phyloP scores from a whole-genome alignment of 2,329 filamentous ascomycete species.

The Penicillium sp. region DNA sequence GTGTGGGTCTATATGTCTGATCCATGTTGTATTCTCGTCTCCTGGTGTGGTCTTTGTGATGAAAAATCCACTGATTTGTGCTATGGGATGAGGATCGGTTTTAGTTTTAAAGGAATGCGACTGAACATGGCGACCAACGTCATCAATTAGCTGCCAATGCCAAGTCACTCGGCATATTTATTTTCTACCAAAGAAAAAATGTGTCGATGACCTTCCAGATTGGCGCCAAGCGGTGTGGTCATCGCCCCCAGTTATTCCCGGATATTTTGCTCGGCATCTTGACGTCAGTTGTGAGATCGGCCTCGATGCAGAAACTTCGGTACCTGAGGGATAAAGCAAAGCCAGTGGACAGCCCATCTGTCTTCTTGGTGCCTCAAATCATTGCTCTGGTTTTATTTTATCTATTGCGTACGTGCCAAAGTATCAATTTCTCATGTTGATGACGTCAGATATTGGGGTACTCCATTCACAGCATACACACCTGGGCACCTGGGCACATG shows the following conservation, averaged over 20 bases:
- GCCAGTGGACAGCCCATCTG: too few species aligned
- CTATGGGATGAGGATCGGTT: background rate
- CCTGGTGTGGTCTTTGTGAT: background rate
- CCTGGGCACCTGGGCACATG: too few species aligned
- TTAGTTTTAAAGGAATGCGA: background rate
- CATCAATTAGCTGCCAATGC: background rate
- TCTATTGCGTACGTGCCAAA: too few species aligned
- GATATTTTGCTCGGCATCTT: background rate
- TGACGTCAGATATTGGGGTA: too few species aligned
- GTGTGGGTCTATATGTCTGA: conserved; percentile 15
- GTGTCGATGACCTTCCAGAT: background rate
- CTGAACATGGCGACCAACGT: background rate
- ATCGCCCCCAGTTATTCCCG: background rate
- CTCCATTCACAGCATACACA: too few species aligned
- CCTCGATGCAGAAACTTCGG: background rate
- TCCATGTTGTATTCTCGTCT: conserved; percentile 14
- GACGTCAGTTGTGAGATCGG: background rate
- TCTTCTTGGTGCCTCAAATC: too few species aligned
- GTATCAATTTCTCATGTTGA: too few species aligned
- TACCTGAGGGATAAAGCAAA: too few species aligned
- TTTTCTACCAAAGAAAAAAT: background rate
- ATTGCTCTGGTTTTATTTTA: too few species aligned
- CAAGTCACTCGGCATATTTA: background rate
- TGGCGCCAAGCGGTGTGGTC: background rate
- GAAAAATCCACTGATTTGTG: background rate